Evolutionary conservation across 2,329 filamentous ascomycete species (phyloP), one percentile per base, ranked within the genome.

Genomic region (Dendryphion nanum): DNA sequence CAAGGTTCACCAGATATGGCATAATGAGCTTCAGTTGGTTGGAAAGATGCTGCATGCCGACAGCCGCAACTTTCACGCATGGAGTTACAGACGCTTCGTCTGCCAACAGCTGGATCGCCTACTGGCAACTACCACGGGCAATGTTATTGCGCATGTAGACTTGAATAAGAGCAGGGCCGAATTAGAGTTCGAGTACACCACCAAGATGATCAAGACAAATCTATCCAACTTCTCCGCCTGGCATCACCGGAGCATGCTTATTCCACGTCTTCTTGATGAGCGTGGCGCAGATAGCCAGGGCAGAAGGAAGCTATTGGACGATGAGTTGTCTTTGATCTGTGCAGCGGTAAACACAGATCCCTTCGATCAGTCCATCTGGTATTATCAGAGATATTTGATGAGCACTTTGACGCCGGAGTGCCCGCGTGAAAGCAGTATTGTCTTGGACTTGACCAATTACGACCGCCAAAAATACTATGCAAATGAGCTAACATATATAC

Each of bases 211-310:
- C 53, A 72, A 77, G 28, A 72, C 69, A n/a, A 86, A 94, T 53
- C 73, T 98, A 33, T 95, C 87, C 28, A 98, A 98, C 63, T 98
- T 97, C 63, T 96, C 89, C 4, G 93, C 93, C 2, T 97, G 93
- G 91, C 93, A 98, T 63, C 86, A 86, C 58, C 82, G 93, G 35
- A 89, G 85, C 51, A 87, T 86, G 57, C 74, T 97, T 16, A 93
- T 96, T 38, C 81, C 86, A 29, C 77, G 79, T 28, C 67, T 96
- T 15, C 71, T 97, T 34, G 69, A 79, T 14, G 86, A 94, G 64
- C 78, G 87, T 33, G 66, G 73, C 0, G 84, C 87, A 2, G 77
- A 79, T 43, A 75, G 80, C 33, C 68, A 64, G 15, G 77, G 80
- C 33, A 77, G 93, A 38, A 78, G 74, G 53, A 69, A 71, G 26